phyloP scores from a whole-genome alignment of 179 eudicot genomes.

The Vitellaria paradoxa region DNA sequence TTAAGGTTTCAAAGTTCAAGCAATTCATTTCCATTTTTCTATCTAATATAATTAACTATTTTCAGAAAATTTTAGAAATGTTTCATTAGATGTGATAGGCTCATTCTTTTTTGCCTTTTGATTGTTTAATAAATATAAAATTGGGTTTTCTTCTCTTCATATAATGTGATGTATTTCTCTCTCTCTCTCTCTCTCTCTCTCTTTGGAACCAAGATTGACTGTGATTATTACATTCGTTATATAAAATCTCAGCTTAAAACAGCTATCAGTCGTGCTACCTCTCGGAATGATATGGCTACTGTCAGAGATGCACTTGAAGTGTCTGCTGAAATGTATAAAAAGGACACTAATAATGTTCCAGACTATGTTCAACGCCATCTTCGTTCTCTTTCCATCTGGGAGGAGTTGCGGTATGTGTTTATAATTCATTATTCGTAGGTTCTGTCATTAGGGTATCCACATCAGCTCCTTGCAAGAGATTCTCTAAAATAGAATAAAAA shows the following conservation, averaged over 20 bases:
- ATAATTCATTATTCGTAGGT: neutral
- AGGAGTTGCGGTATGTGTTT: constrained; percentile 77
- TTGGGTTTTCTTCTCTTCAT: neutral
- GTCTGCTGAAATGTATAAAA: constrained; percentile 89
- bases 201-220: neutral
- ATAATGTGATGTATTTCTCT: neutral
- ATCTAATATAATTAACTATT: neutral
- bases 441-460: neutral
- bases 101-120: neutral
- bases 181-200: neutral
- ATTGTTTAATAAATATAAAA: neutral
- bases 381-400: constrained; percentile 89
- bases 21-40: neutral
- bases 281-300: constrained; percentile 90
- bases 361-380: constrained; percentile 97
- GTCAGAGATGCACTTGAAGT: constrained; percentile 98
- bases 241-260: constrained; percentile 65
- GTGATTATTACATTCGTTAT: neutral
- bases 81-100: neutral
- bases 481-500: no score
- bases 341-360: constrained; percentile 76
- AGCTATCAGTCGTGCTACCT: constrained; percentile 84
- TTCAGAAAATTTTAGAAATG: neutral
- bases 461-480: no score
- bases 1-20: neutral